Conservation (phyloP, 805 yeast genomes). For the Metschnikowia vanudenii region DNA sequence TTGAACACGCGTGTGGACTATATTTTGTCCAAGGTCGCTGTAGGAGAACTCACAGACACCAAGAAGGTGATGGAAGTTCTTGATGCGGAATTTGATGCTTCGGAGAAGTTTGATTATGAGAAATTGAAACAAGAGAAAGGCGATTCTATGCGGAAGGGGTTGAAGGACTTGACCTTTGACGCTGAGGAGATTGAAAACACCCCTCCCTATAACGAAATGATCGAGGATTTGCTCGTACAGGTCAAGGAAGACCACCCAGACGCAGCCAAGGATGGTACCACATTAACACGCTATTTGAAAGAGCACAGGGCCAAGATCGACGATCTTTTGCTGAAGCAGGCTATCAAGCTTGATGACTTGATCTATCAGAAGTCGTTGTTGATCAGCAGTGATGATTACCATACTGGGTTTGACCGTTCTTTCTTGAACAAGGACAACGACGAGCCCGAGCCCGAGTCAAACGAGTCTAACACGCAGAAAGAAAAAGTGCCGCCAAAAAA, state of each 20-base stretch:
- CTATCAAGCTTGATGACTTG: conserved; percentile 63
- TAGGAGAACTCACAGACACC: conserved; percentile 36
- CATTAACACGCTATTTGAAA: conserved; percentile 38
- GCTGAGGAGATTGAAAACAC: conserved; percentile 40
- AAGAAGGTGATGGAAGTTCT: conserved; percentile 40
- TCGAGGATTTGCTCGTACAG: conserved; percentile 83
- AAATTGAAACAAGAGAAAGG: conserved; percentile 35
- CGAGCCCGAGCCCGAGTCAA: conserved; percentile 15
- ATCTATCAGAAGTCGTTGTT: conserved; percentile 68
- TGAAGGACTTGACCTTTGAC: conserved; percentile 37
- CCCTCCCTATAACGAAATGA: conserved; percentile 86
- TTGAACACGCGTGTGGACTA: conserved; percentile 72
- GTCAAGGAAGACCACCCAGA: conserved; percentile 59
- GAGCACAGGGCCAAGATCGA: conserved; percentile 72
- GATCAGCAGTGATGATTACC: conserved; percentile 88
- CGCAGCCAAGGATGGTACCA: conserved; percentile 38
- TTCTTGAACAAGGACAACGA: conserved; percentile 61
- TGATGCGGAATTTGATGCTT: conserved; percentile 51
- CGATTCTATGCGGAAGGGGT: conserved; percentile 46
- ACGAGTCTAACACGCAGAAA: conserved; percentile 12
- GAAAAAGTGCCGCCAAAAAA: conserved; percentile 2
- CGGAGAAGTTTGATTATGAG: conserved; percentile 53
- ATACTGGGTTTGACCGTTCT: conserved; percentile 87
- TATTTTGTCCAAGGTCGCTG: conserved; percentile 46
- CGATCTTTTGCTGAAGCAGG: conserved; percentile 60